Percentiles rank a stretch among this genome's conserved stretches.
Evolutionary conservation across 192 early-diverging fungal genomes (phyloP).

Genomic region (Backusella parvicylindrica): DNA sequence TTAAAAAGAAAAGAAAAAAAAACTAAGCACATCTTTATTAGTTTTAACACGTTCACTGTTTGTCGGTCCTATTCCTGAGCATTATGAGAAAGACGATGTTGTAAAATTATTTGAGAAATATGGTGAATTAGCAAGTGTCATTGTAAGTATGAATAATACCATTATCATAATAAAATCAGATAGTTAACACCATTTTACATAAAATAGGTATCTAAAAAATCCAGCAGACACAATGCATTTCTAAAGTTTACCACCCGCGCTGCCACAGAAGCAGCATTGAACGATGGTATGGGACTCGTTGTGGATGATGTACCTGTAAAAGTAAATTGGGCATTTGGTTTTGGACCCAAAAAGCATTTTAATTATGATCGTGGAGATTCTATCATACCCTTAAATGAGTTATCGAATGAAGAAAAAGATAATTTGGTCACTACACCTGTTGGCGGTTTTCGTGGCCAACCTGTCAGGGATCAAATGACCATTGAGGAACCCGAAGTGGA

Average conservation of each 20-base stretch:
- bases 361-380: slow-evolving; percentile 33
- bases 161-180: too few species aligned
- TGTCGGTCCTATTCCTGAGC: slow-evolving; percentile 29
- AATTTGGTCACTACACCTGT: slow-evolving; percentile 18
- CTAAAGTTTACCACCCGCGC: slow-evolving; percentile 12
- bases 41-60: slow-evolving; percentile 36
- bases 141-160: too few species aligned
- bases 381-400: slow-evolving; percentile 26
- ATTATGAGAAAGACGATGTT: slow-evolving; percentile 26
- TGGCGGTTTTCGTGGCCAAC: slow-evolving; percentile 31
- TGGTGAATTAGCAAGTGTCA: slow-evolving; percentile 29
- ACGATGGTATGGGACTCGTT: not conserved
- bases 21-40: not conserved
- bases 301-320: slow-evolving; percentile 19
- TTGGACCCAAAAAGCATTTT: slow-evolving; percentile 36
- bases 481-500: slow-evolving; percentile 35
- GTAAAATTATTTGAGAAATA: slow-evolving; percentile 19
- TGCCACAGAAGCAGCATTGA: slow-evolving; percentile 8
- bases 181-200: too few species aligned
- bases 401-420: slow-evolving; percentile 24
- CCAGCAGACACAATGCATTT: slow-evolving; percentile 13
- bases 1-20: too few species aligned
- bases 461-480: slow-evolving; percentile 25
- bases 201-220: slow-evolving; percentile 9
- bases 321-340: slow-evolving; percentile 39